These are phyloP conservation scores for Lachancea mirantina DNA, from an alignment of 805 yeast species.

Conservation along the genomic window DNA sequence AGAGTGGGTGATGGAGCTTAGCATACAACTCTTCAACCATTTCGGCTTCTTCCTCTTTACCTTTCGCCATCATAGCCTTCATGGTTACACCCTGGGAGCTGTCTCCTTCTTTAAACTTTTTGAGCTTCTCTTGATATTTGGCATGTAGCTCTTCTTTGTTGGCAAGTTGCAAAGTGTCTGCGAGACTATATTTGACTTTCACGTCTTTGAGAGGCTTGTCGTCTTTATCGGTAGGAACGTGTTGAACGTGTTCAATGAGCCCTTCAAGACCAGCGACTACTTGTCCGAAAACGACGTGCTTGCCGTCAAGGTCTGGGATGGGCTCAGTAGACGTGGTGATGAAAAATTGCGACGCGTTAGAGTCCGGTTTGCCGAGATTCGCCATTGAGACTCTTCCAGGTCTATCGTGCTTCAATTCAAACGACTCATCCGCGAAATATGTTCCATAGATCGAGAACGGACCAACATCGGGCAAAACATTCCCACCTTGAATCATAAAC, in stretches of 20 bases:
- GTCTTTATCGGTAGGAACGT: conserved; percentile 37
- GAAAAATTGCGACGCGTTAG: conserved; percentile 66
- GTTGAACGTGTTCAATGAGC: conserved; percentile 53
- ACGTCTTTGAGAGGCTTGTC: conserved; percentile 42
- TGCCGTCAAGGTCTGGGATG: conserved; percentile 44
- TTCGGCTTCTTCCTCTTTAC: conserved; percentile 12
- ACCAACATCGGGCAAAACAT: conserved; percentile 69
- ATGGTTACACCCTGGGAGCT: conserved; percentile 21
- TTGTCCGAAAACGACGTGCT: conserved; percentile 75
- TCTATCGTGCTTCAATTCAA: conserved; percentile 57
- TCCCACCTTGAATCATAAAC: conserved; percentile 87
- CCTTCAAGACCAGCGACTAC: conserved; percentile 56
- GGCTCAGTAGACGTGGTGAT: conserved; percentile 44
- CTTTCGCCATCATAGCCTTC: conserved; percentile 5
- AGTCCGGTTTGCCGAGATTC: conserved; percentile 52
- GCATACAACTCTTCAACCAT: conserved; percentile 15
- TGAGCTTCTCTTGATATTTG: conserved; percentile 19
- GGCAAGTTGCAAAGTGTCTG: conserved; percentile 23
- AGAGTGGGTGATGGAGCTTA: conserved; percentile 18
- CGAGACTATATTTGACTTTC: conserved; percentile 32
- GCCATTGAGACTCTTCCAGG: conserved; percentile 69
- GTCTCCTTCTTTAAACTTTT: conserved; percentile 26
- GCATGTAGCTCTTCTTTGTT: conserved; percentile 16
- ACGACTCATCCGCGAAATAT: conserved; percentile 70
- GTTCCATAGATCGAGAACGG: conserved; percentile 67